Percentiles rank a stretch among this genome's conserved stretches.
phyloP scores from a whole-genome alignment of 768 basidiomycete genomes.

The Macrocybe gigantea region DNA sequence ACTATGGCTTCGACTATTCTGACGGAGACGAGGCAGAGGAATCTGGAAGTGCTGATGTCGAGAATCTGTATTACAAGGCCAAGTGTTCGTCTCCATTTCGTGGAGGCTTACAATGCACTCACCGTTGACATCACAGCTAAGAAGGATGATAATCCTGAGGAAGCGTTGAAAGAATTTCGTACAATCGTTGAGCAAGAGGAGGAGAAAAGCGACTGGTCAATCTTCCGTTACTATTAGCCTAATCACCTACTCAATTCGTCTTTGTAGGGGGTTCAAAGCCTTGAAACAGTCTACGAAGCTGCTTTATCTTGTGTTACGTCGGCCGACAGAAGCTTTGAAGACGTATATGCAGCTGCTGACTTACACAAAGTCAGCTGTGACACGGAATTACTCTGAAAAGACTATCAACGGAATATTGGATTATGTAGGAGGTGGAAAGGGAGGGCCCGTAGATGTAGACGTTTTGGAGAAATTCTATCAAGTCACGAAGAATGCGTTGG shows the following conservation, averaged over 20 bases:
- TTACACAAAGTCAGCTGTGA: slow-evolving; percentile 94
- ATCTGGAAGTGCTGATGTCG: slow-evolving; percentile 79
- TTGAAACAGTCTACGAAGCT: slow-evolving; percentile 97
- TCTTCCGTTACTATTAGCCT: slow-evolving; percentile 1
- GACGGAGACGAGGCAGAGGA: slow-evolving; percentile 83
- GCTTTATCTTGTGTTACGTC: slow-evolving; percentile 70
- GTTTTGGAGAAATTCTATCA: slow-evolving; percentile 95
- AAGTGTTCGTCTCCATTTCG: slow-evolving; percentile 59
- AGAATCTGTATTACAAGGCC: slow-evolving; percentile 98
- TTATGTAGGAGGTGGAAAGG: slow-evolving; percentile 90
- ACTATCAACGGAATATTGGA: slow-evolving; percentile 98
- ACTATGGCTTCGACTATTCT: slow-evolving; percentile 96
- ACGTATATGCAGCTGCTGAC: slow-evolving; percentile 84
- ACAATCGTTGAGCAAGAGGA: slow-evolving; percentile 86
- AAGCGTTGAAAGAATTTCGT: slow-evolving; percentile 84
- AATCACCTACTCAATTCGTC: slow-evolving; percentile 1
- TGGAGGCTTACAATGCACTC: slow-evolving; percentile 1
- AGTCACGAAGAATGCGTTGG: slow-evolving; percentile 81
- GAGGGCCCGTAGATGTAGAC: slow-evolving; percentile 73
- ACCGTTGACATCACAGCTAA: slow-evolving; percentile 49
- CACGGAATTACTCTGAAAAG: slow-evolving; percentile 96
- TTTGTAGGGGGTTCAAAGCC: slow-evolving; percentile 92
- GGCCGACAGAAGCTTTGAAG: slow-evolving; percentile 79
- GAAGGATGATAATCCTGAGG: slow-evolving; percentile 92
- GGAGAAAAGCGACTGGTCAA: slow-evolving; percentile 92